Base-by-base conservation (phyloP, 129 eudicot genomes). In the Oenanthe sinensis region DNA sequence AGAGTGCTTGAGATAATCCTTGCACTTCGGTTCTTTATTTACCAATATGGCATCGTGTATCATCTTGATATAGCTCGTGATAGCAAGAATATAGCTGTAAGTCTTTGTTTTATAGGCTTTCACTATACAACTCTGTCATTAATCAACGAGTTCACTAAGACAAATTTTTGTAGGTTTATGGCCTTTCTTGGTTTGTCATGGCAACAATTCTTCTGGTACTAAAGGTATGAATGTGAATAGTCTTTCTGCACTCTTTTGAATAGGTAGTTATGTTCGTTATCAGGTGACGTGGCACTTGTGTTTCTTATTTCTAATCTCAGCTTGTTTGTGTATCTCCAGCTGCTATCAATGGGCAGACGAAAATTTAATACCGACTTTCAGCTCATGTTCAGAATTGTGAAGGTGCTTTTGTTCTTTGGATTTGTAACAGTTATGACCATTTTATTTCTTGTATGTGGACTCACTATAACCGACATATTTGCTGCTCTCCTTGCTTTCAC, bases 311-410 rank as follows among this genome's bases (percentile, higher is more conserved):
- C 71, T 28, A 30, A 85, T 40, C 40, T 62, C 77, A 78, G 75
- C 69, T 60, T 83, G 22, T 68, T 7, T 70, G 30, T 82, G 54
- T 67, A 50, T 46, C 79, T 75, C 39, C 88, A 93, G 98, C 83
- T 93, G 94, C 89, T 93, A 40, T 93, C 98, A 17, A 89, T 91
- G 97, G 98, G 98, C 17, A 91, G 98, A 90, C 79, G 98, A 49
- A 88, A 85, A 86, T 95, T 95, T 79, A 93, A 96, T 67, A 91
- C 97, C 1, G 98, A 95, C 79, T 95, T 95, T 84, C 98, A 95
- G 86, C 97, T 95, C 39, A 95, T 90, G 96, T 95, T 95, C 83
- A 86, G 98, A 84, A 91, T 95, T 77, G 88, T 95, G 60, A 95
- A 95, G 87, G 97, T 92, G 15, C 98, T 95, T 87, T 85, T 95